A percentile compares a stretch with the other conserved stretches of the same genome.
phyloP scores from a whole-genome alignment of 179 eudicot genomes.

The Beta macrorhiza region DNA sequence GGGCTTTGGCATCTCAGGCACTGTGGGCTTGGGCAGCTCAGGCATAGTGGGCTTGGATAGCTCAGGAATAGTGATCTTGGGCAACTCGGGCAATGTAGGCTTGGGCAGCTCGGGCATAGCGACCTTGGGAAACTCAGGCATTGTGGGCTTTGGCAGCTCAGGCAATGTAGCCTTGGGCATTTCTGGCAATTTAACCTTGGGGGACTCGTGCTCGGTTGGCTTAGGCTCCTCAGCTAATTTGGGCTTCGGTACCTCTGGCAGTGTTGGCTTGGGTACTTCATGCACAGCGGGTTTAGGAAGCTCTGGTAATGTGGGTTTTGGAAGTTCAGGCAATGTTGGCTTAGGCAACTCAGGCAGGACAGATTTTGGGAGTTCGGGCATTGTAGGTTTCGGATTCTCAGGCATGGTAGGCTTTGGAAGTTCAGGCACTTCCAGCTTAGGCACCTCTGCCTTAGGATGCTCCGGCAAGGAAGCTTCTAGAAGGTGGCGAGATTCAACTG shows the following conservation, averaged over 20 bases:
- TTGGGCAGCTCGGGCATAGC: background rate
- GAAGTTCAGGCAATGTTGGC: slow-evolving; percentile 5
- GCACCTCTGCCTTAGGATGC: slow-evolving; percentile 35
- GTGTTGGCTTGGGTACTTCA: slow-evolving; percentile 17
- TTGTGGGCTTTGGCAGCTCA: background rate
- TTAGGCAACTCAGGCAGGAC: slow-evolving; percentile 24
- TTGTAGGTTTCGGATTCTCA: background rate
- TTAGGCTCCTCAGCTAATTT: slow-evolving; percentile 13
- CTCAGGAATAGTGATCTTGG: slow-evolving; percentile 1
- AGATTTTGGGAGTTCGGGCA: slow-evolving; percentile 13
- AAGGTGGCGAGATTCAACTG: slow-evolving; percentile 30
- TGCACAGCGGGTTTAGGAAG: slow-evolving; percentile 11
- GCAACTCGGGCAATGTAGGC: background rate
- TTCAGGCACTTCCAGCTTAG: slow-evolving; percentile 23
- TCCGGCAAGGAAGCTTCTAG: slow-evolving; percentile 33
- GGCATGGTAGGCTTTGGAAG: slow-evolving; percentile 12
- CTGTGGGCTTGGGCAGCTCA: slow-evolving; percentile 12
- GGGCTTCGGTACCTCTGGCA: background rate
- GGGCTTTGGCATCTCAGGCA: slow-evolving; percentile 25
- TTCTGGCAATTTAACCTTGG: slow-evolving; percentile 11
- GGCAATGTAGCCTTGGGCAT: background rate
- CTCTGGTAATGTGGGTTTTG: slow-evolving; percentile 7
- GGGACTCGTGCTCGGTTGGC: slow-evolving; percentile 4
- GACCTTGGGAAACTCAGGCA: background rate
- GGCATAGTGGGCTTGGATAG: slow-evolving; percentile 21